A percentile compares a stretch with the other conserved stretches of the same genome.
These are phyloP conservation scores for Jackrogersella minutella DNA, from an alignment of 495 filamentous ascomycete species.

Conservation along the genomic window DNA sequence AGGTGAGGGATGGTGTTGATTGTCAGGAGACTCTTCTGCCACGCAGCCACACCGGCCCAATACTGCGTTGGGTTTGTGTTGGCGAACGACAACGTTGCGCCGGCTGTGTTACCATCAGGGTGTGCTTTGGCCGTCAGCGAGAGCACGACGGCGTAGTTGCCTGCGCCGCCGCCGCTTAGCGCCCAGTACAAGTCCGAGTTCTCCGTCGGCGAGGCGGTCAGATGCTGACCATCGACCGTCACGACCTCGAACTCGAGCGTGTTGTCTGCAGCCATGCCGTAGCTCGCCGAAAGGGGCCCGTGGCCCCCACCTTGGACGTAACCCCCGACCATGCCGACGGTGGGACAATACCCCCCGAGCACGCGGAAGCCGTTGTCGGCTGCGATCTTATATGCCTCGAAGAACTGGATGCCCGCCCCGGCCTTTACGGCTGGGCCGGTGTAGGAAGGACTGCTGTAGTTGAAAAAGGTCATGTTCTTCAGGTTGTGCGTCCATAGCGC, in stretches of 20 bases:
- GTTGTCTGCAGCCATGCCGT: not conserved
- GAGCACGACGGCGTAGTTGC: not conserved
- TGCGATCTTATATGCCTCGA: not conserved
- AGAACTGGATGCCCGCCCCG: not conserved
- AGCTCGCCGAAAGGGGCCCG: not conserved
- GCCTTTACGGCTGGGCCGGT: not conserved
- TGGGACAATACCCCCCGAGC: not conserved
- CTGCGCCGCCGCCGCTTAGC: not conserved
- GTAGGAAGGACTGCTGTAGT: not conserved
- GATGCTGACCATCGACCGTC: not conserved
- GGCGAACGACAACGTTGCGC: not conserved
- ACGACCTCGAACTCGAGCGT: not conserved
- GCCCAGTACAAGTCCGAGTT: not conserved
- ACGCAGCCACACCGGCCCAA: no score
- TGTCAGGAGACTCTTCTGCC: no score
- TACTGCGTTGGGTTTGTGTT: no score
- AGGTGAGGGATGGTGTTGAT: no score
- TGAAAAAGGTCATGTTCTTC: not conserved
- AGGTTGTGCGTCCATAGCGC: slow-evolving; percentile 11
- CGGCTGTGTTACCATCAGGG: not conserved
- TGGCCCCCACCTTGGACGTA: not conserved
- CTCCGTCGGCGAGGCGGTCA: not conserved
- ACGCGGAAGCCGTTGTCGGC: not conserved
- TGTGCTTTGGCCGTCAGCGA: not conserved
- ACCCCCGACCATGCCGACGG: not conserved